phyloP scores from a whole-genome alignment of 2,329 filamentous ascomycete species.

The Colletotrichum sp. region DNA sequence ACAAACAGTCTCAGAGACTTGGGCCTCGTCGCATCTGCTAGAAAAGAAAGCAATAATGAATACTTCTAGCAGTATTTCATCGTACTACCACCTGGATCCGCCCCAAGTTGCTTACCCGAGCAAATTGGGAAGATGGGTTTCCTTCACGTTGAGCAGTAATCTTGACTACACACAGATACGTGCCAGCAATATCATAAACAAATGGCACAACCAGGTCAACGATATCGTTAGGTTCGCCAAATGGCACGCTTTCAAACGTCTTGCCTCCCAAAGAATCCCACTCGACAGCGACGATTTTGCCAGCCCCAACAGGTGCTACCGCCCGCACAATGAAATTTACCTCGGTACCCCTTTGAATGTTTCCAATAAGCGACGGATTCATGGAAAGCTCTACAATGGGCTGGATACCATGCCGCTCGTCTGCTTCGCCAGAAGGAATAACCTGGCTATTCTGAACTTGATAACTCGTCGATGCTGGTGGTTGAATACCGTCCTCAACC shows the following conservation, averaged over 20 bases:
- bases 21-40: neutral
- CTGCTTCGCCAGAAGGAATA: neutral
- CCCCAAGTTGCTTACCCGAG: neutral
- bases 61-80: neutral
- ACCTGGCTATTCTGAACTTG: slow-evolving; percentile 15
- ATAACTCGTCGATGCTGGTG: neutral
- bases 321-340: neutral
- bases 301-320: slow-evolving; percentile 1
- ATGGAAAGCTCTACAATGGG: slow-evolving; percentile 6
- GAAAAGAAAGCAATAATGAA: neutral
- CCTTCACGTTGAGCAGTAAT: neutral
- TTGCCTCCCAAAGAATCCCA: slow-evolving; percentile 9
- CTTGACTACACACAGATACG: neutral
- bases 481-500: slow-evolving; percentile 17
- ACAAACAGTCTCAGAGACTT: fast-evolving
- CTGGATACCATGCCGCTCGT: slow-evolving; percentile 22
- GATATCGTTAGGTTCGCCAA: neutral
- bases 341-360: neutral
- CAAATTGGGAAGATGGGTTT: neutral
- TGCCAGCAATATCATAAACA: neutral
- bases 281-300: slow-evolving; percentile 18
- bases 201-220: neutral
- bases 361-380: neutral
- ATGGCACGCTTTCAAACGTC: neutral
- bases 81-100: neutral